Conservation (phyloP, 1,284 basidiomycete species). For the Fomitopsis betulina region DNA sequence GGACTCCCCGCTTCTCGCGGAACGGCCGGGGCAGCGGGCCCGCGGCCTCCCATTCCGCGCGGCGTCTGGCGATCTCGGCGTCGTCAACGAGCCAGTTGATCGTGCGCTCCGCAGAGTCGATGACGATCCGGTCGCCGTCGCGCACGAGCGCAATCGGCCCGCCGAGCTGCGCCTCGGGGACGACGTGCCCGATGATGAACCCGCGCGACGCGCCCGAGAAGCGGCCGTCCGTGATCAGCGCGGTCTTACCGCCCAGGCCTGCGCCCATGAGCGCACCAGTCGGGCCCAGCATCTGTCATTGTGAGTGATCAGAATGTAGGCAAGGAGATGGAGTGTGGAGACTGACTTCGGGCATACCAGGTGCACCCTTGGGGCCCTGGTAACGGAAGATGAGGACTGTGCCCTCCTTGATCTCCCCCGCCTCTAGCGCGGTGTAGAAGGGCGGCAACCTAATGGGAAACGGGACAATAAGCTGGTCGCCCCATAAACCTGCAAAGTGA, state of each 20-base stretch:
- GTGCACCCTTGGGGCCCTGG: slow-evolving; percentile 93
- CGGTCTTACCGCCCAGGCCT: slow-evolving; percentile 86
- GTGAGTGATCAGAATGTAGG: neutral
- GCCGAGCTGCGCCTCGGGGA: slow-evolving; percentile 89
- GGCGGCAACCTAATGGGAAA: slow-evolving; percentile 56
- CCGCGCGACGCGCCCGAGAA: slow-evolving; percentile 82
- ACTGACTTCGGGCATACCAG: slow-evolving; percentile 90
- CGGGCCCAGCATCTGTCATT: slow-evolving; percentile 42
- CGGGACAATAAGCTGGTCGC: neutral
- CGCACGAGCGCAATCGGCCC: slow-evolving; percentile 93
- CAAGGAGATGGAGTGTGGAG: neutral
- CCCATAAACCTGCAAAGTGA: neutral
- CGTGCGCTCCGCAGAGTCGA: slow-evolving; percentile 75
- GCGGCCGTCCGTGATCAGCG: slow-evolving; percentile 93
- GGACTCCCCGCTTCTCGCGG: slow-evolving; percentile 68
- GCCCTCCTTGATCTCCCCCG: slow-evolving; percentile 81
- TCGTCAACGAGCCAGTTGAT: slow-evolving; percentile 84
- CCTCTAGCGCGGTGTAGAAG: slow-evolving; percentile 83
- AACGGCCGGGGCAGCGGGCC: slow-evolving; percentile 48
- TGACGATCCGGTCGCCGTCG: slow-evolving; percentile 86
- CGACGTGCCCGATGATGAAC: slow-evolving; percentile 77
- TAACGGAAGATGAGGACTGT: slow-evolving; percentile 90
- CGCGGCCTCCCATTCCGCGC: slow-evolving; percentile 66
- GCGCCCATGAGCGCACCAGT: slow-evolving; percentile 93
- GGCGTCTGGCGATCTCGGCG: slow-evolving; percentile 70